Conservation (phyloP, 2,329 filamentous ascomycete genomes). For the Penicillium rolfsii region DNA sequence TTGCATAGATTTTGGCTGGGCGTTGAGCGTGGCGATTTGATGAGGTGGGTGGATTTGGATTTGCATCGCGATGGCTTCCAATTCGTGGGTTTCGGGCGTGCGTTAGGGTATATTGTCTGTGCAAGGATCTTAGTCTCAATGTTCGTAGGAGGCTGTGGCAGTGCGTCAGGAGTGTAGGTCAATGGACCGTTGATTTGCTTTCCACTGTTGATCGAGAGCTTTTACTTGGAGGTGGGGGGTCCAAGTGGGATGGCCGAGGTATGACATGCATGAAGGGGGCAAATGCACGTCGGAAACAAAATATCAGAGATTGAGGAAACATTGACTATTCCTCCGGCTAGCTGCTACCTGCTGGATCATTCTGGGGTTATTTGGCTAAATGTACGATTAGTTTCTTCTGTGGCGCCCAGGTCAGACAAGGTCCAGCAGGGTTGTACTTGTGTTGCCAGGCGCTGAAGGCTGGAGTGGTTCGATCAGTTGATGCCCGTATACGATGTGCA, state of each 20-base stretch:
- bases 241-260: constrained; percentile 13
- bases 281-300: neutral
- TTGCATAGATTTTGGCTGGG: neutral
- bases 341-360: neutral
- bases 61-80: neutral
- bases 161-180: neutral
- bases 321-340: neutral
- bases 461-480: constrained; percentile 3
- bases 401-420: constrained; percentile 13
- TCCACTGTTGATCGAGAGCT: neutral
- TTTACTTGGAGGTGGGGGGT: neutral
- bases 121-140: neutral
- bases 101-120: constrained; percentile 1
- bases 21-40: constrained; percentile 1
- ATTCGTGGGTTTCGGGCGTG: neutral
- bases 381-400: neutral
- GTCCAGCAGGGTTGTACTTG: constrained; percentile 12
- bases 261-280: constrained; percentile 28
- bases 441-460: constrained; percentile 8
- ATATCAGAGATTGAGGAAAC: neutral
- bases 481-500: neutral
- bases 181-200: neutral
- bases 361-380: neutral
- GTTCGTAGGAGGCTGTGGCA: constrained; percentile 6
- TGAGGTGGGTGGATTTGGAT: neutral